Conservation (phyloP, 1,284 basidiomycete species). For the Mrakiaceae sp. region DNA sequence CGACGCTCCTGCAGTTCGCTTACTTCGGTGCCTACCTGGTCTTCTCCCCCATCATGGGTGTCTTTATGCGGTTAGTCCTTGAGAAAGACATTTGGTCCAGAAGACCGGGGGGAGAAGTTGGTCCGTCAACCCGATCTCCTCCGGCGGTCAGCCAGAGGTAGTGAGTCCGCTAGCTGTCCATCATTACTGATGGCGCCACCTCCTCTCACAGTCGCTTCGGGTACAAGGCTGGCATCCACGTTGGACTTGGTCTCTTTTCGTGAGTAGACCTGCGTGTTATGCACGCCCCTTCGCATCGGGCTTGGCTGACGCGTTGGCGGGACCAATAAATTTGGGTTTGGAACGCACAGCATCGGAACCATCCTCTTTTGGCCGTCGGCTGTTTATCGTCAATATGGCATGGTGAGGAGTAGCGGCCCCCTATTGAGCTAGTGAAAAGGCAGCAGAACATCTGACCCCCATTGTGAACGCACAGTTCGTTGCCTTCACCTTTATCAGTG, state of each 20-base stretch:
- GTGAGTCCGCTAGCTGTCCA: neutral
- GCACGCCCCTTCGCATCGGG: no score
- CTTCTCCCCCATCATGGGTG: slow-evolving; percentile 25
- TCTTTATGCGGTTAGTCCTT: slow-evolving; percentile 22
- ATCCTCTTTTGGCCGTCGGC: slow-evolving; percentile 29
- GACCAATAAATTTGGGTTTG: neutral
- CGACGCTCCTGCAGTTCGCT: slow-evolving; percentile 27
- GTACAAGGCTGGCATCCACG: slow-evolving; percentile 28
- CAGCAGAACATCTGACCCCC: no score
- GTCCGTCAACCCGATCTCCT: neutral
- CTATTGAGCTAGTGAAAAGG: no score
- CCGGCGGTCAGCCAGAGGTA: neutral
- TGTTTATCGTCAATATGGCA: slow-evolving; percentile 19
- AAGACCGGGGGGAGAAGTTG: no score
- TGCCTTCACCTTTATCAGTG: slow-evolving; percentile 27
- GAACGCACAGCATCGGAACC: slow-evolving; percentile 21
- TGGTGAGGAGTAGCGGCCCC: neutral
- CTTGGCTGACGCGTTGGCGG: neutral
- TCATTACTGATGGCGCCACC: neutral
- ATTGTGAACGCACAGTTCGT: slow-evolving; percentile 12
- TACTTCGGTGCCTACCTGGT: slow-evolving; percentile 25
- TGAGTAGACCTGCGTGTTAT: neutral
- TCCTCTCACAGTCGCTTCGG: slow-evolving; percentile 15
- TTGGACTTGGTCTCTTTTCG: slow-evolving; percentile 24
- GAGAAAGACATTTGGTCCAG: no score